Percentiles rank a stretch among this genome's conserved stretches.
phyloP scores from a whole-genome alignment of 75 land plant genomes.

The Chamaecyparis obtusa region DNA sequence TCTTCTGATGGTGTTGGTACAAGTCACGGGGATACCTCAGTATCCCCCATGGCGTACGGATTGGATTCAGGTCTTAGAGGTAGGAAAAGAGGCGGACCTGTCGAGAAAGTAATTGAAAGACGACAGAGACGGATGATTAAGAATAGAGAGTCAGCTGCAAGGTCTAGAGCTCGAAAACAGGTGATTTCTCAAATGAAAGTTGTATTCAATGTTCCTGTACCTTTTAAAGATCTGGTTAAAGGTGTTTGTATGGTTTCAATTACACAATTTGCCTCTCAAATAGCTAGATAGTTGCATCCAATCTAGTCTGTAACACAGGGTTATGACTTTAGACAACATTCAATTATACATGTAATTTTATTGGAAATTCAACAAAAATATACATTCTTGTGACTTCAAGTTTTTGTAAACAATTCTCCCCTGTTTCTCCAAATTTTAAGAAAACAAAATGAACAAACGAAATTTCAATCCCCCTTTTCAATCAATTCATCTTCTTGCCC shows the following conservation, averaged over 20 bases:
- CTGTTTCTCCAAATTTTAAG: not conserved
- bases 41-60: slow-evolving; percentile 53
- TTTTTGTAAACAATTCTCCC: too few relatives aligned
- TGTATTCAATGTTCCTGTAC: not conserved
- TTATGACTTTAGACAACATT: not conserved
- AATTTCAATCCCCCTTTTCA: not conserved
- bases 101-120: slow-evolving; percentile 80
- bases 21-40: slow-evolving; percentile 47
- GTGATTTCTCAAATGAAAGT: slow-evolving; percentile 26
- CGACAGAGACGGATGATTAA: slow-evolving; percentile 87
- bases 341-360: too few relatives aligned
- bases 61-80: slow-evolving; percentile 50
- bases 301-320: not conserved
- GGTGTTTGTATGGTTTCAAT: not conserved
- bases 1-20: slow-evolving; percentile 47
- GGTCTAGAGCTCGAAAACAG: slow-evolving; percentile 86
- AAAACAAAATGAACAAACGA: not conserved
- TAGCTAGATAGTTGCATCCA: not conserved
- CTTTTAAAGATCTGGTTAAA: not conserved
- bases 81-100: slow-evolving; percentile 44
- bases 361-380: too few relatives aligned
- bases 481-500: not conserved
- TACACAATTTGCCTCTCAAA: not conserved
- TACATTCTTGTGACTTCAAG: too few relatives aligned
- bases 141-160: slow-evolving; percentile 87